Base-by-base conservation (phyloP, 78 protist genomes). In the Creolimax fragrantissima region DNA sequence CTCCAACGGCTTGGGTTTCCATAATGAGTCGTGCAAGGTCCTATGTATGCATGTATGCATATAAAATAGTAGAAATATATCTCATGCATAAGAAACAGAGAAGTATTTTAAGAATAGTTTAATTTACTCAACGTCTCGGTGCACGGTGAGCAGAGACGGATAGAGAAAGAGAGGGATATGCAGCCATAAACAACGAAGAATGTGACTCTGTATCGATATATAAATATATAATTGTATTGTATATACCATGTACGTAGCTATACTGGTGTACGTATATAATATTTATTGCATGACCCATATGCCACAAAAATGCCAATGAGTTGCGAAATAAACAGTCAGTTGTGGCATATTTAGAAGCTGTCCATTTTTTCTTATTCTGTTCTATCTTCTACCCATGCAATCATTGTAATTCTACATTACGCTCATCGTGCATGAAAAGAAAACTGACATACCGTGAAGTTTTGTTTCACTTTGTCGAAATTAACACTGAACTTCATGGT, bases 1-100 rank as follows among this genome's bases (percentile, higher is more conserved):
- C 35, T 45, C 86, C 91, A 4, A 32, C 47, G 91, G 74, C 91
- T 43, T 89, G 91, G 4, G 47, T 17, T 41, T 45, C 47, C 83
- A 89, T 6, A 43, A 89, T 66, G 11, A 7, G 24, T 5, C 42
- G 44, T 35, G 91, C 7, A 4, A 89, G 83, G 7, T 24, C 86
- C 86, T 83, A 24, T 11, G 7, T 83, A 17, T 5, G 35, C 43
- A n/a, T 4, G 74, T 58, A 17, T 58, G 74, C 17, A n/a, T n/a
- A n/a, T n/a, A n/a, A 32, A 17, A 32, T 11, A 32, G 74, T 58
- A 32, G 74, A 58, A 32, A 17, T 58, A 17, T 11, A 58, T 58
- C 11, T 58, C 39, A 17, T 11, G 74, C 11, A 17, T 11, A 58
- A 17, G 74, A 88, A n/a, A 5, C 44, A 5, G 5, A 47, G 3